Conservation (phyloP, 2,329 filamentous ascomycete genomes). For the Cercospora sp. region DNA sequence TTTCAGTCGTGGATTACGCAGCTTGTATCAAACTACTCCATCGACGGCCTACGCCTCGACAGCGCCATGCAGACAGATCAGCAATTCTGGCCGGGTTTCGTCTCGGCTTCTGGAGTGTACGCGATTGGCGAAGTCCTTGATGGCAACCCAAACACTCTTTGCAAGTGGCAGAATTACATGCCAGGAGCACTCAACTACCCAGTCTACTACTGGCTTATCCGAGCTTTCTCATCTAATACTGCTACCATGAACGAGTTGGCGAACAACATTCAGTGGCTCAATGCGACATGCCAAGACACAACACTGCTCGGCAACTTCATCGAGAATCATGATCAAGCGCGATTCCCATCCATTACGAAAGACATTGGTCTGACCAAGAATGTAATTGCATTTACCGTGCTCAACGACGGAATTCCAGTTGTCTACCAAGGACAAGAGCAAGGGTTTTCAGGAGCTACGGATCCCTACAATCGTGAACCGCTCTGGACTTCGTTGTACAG, state of each 20-base stretch:
- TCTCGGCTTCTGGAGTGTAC: constrained; percentile 38
- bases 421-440: constrained; percentile 67
- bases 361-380: constrained; percentile 61
- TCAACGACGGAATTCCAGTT: constrained; percentile 62
- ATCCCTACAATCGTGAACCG: constrained; percentile 43
- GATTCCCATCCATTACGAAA: constrained; percentile 48
- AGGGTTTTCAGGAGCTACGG: constrained; percentile 45
- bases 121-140: constrained; percentile 49
- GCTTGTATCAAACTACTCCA: constrained; percentile 60
- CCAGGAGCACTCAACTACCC: constrained; percentile 50
- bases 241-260: constrained; percentile 43
- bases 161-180: constrained; percentile 46
- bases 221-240: constrained; percentile 39
- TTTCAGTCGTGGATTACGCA: constrained; percentile 59
- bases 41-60: constrained; percentile 48
- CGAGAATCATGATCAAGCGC: constrained; percentile 42
- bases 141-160: constrained; percentile 40
- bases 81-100: constrained; percentile 43
- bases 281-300: constrained; percentile 38
- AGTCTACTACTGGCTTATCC: constrained; percentile 40
- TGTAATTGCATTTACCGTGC: constrained; percentile 59
- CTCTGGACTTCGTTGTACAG: constrained; percentile 44
- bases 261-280: constrained; percentile 33
- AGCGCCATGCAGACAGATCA: constrained; percentile 44
- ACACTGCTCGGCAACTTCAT: constrained; percentile 42